Conservation (phyloP, 768 basidiomycete genomes). For the Pulveroboletus ravenelii region DNA sequence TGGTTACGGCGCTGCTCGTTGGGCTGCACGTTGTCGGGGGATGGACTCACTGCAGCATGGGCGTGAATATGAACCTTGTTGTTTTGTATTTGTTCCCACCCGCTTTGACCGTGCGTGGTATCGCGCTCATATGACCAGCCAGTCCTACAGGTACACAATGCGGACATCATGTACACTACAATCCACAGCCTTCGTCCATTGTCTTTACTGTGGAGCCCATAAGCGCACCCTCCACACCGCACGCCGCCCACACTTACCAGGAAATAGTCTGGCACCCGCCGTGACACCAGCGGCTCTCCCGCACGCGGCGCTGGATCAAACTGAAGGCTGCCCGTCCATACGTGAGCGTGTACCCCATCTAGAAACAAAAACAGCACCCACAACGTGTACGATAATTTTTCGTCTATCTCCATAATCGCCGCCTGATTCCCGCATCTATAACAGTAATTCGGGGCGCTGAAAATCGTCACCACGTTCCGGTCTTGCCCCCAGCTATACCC, state of each 20-base stretch:
- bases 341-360: slow-evolving; percentile 1
- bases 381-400: slow-evolving; percentile 94
- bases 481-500: slow-evolving; percentile 98
- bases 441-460: slow-evolving; percentile 99
- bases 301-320: slow-evolving; percentile 99
- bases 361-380: slow-evolving; percentile 37
- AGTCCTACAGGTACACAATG: slow-evolving; percentile 20
- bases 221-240: not conserved
- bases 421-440: slow-evolving; percentile 99
- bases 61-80: slow-evolving; percentile 19
- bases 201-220: slow-evolving; percentile 19
- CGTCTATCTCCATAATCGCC: slow-evolving; percentile 99
- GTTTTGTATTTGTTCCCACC: slow-evolving; percentile 19
- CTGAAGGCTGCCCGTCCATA: slow-evolving; percentile 76
- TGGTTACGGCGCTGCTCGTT: slow-evolving; percentile 8
- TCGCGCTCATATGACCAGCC: not conserved
- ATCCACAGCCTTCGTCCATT: slow-evolving; percentile 4
- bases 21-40: slow-evolving; percentile 7
- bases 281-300: slow-evolving; percentile 95
- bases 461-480: slow-evolving; percentile 98
- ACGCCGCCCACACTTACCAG: slow-evolving; percentile 61
- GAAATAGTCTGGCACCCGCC: slow-evolving; percentile 93
- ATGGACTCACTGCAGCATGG: not conserved
- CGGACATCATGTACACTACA: slow-evolving; percentile 22
- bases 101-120: slow-evolving; percentile 4